Base-by-base conservation (phyloP, 495 filamentous ascomycete species). In the Xylaria sp. region DNA sequence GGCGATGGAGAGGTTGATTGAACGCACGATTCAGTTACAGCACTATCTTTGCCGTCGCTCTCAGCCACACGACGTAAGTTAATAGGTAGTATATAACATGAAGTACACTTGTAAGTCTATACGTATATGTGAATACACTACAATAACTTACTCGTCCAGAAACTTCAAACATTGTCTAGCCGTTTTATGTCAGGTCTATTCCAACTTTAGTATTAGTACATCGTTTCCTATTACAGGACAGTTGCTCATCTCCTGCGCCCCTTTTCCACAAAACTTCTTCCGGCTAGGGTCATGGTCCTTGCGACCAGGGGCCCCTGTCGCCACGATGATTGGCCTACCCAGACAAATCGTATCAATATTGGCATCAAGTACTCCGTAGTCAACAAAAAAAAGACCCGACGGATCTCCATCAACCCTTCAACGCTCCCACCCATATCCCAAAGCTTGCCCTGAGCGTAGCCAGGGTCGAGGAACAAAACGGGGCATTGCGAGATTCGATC, bases 371-470 rank as follows among this genome's bases (percentile, higher is more conserved):
- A n/a, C n/a, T n/a, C 41, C 29, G 50, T 31, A 31, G 62, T 67
- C 46, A 67, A 67, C 63, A 67, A 53, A 67, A 67, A 46, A 67
- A 53, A 67, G 44, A 41, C 63, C 63, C 63, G 35, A 40, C 29
- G 33, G 35, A 48, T 21, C 62, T 65, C 43, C 26, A 65, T 65
- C 14, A 21, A 24, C 5, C 41, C 17, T 43, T 26, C 61, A 63
- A 3, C 40, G 12, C 31, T 14, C 21, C 55, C 19, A 19, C 61
- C 61, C 40, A 52, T 29, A n/a, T 37, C 46, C 37, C 61, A 40
- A 44, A 41, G 24, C 61, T 63, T 63, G 41, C 61, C 61, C 61
- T 48, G 48, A 33, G 6, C 37, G 12, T 52, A 52, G 33, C 64
- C 31, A 57, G 64, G 9, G 21, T 41, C 19, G 31, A 43, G 58